Conservation (phyloP, 768 basidiomycete species). For the Tylopilus sp. region DNA sequence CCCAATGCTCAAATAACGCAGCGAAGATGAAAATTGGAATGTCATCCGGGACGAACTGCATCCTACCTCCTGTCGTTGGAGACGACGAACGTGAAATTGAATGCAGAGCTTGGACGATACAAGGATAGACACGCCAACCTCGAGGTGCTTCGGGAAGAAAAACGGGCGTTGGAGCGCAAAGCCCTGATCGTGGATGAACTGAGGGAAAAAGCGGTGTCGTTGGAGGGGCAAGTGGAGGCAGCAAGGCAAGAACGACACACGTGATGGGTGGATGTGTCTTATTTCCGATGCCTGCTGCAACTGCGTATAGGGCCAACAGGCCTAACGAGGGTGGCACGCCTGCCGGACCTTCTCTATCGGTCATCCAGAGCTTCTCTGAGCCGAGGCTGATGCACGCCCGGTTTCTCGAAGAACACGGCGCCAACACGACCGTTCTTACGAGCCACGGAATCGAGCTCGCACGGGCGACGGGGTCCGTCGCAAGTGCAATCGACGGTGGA, state of each 20-base stretch:
- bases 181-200: conserved; percentile 49
- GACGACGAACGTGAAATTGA: conserved; percentile 50
- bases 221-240: too few species aligned
- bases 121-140: too few species aligned
- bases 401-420: conserved; percentile 66
- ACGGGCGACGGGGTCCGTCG: conserved; percentile 33
- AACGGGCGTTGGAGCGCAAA: conserved; percentile 56
- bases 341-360: conserved; percentile 47
- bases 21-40: too few species aligned
- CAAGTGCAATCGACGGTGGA: conserved; percentile 40
- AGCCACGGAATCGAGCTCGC: conserved; percentile 51
- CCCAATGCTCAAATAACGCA: too few species aligned
- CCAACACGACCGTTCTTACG: conserved; percentile 48
- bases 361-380: conserved; percentile 54
- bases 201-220: conserved; percentile 49
- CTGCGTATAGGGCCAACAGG: too few species aligned
- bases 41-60: too few species aligned
- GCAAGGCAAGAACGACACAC: conserved; percentile 57
- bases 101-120: conserved; percentile 49
- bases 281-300: too few species aligned
- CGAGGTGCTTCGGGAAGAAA: too few species aligned
- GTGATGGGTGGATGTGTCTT: conserved; percentile 39
- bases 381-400: conserved; percentile 61
- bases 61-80: too few species aligned
- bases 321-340: conserved; percentile 37